Evolutionary conservation across 257 asterid species (phyloP).

Genomic region (Cynanchum wilfordii): DNA sequence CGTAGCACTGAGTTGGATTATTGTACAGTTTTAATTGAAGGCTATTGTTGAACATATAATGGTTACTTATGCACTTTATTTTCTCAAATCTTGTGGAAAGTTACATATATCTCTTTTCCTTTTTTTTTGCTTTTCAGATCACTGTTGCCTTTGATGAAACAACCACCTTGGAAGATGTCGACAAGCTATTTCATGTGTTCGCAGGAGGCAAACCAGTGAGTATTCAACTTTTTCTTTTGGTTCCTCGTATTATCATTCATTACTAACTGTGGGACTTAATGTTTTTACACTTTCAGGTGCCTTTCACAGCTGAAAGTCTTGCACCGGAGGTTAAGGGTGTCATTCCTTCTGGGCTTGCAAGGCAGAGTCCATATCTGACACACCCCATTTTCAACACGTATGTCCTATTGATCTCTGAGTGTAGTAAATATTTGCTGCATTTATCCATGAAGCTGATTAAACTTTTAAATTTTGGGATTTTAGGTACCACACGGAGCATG

Average conservation of each 20-base stretch:
- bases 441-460: constrained; percentile 17
- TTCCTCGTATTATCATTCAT: background rate
- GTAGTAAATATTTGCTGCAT: constrained; percentile 1
- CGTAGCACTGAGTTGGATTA: background rate
- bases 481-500: constrained; percentile 97
- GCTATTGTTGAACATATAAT: background rate
- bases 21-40: background rate
- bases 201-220: constrained; percentile 85
- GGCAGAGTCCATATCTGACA: constrained; percentile 76
- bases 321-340: constrained; percentile 65
- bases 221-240: constrained; percentile 14
- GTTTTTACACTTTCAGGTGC: constrained; percentile 41
- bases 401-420: constrained; percentile 18
- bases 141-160: constrained; percentile 94
- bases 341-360: constrained; percentile 76
- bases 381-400: constrained; percentile 94
- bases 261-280: background rate
- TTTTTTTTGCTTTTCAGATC: constrained; percentile 38
- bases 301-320: constrained; percentile 79
- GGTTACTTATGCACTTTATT: no score
- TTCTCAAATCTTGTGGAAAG: no score
- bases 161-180: constrained; percentile 89
- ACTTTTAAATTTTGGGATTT: constrained; percentile 13
- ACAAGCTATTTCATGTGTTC: constrained; percentile 76
- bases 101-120: constrained; percentile 10